Evolutionary conservation across 2,329 filamentous ascomycete species (phyloP), one percentile per base, ranked within the genome.

Genomic region (Phialocephala sp.): DNA sequence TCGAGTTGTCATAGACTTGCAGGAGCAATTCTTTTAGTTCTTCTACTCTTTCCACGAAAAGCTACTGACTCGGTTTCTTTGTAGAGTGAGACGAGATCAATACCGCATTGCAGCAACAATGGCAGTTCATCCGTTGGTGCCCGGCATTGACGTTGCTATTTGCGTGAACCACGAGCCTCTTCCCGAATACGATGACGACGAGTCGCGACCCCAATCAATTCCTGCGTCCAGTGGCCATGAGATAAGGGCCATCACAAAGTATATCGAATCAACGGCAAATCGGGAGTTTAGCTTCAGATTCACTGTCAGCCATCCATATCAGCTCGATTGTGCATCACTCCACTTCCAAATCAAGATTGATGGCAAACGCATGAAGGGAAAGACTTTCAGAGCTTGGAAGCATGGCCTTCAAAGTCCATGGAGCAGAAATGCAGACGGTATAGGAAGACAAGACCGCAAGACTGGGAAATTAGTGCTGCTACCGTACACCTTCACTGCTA

Each of bases 131-230:
- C 27, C 32, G 18, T 20, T 39, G 14, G 5, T 56, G n/a, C 54
- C 54, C 1, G 54, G 54, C n/a, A 39, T 56, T 14, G 36, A 20
- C 15, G 54, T 56, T 37, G 18, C 15, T 27, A 37, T 56, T 6
- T 27, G 27, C 32, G 54, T 56, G 8, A 56, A 56, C 54, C 15
- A 12, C 32, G 14, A 39, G 18, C 27, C 32, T 11, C 32, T 39
- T 18, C 27, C 6, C 11, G 54, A 56, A 18, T 56, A 56, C 22
- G 54, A 56, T 27, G 54, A 55, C n/a, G 32, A 56, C 12, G 54
- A 56, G 14, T 36, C 27, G 27, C 6, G 12, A 11, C 14, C 36
- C 9, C 2, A 14, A 2, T 22, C 54, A 5, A 56, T 32, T 27
- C 20, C 20, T 8, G 12, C 8, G 8, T 2, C 47, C 24, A 32